Conservation (phyloP, 2,329 filamentous ascomycete species). For the Colletotrichum tamarilloi region DNA sequence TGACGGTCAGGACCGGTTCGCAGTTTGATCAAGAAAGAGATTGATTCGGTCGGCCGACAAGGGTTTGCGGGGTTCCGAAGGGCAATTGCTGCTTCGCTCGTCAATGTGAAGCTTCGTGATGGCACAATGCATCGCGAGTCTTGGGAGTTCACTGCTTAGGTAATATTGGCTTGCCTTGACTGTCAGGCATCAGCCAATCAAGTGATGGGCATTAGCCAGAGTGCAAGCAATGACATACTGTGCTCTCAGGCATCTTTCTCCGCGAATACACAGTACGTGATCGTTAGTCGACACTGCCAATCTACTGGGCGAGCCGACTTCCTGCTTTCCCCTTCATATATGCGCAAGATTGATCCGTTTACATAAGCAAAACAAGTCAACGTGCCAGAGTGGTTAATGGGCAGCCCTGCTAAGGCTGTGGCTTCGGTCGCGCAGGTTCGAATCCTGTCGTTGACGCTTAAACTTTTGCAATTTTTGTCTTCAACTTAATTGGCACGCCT, state of each 20-base stretch:
- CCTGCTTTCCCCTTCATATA: rapidly evolving
- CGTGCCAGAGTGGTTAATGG: slow-evolving; percentile 37
- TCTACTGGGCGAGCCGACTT: neutral
- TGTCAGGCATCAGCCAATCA: slow-evolving; percentile 19
- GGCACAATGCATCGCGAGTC: slow-evolving; percentile 6
- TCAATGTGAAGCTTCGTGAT: slow-evolving; percentile 17
- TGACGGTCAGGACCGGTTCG: slow-evolving; percentile 4
- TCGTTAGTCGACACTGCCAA: too few relatives aligned
- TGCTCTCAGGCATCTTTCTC: neutral
- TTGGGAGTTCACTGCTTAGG: slow-evolving; percentile 26
- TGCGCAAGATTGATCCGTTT: rapidly evolving
- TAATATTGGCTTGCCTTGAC: slow-evolving; percentile 2
- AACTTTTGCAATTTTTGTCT: neutral
- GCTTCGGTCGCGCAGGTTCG: slow-evolving; percentile 36
- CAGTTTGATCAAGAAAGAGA: neutral
- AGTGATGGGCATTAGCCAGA: neutral
- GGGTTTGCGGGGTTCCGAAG: slow-evolving; percentile 1
- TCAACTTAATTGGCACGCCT: too few relatives aligned
- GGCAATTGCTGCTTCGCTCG: slow-evolving; percentile 2
- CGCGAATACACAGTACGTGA: too few relatives aligned
- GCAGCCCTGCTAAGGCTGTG: slow-evolving; percentile 36
- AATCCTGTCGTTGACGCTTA: slow-evolving; percentile 32
- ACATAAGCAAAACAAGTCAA: slow-evolving; percentile 28
- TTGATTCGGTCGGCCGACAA: slow-evolving; percentile 13
- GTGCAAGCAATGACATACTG: neutral